These are phyloP conservation scores for Nephelium lappaceum DNA, from an alignment of 345 rosid genomes.

Conservation along the genomic window DNA sequence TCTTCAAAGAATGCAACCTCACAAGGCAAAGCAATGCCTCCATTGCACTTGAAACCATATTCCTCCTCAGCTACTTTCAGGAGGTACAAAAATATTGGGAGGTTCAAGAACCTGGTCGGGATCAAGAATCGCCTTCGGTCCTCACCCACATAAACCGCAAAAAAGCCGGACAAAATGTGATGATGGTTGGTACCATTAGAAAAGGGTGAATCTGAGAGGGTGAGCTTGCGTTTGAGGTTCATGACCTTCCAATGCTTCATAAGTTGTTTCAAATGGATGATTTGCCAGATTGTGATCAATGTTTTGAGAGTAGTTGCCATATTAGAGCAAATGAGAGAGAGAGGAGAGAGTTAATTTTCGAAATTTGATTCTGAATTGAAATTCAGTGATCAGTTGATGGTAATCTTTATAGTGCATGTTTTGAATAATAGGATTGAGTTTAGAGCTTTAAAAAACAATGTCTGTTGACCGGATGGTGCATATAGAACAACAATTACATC, in stretches of 20 bases:
- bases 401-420: not conserved
- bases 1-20: slow-evolving; percentile 19
- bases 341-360: too few relatives aligned
- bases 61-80: slow-evolving; percentile 22
- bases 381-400: too few relatives aligned
- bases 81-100: slow-evolving; percentile 19
- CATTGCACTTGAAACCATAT: slow-evolving; percentile 22
- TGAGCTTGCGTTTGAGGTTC: not conserved
- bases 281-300: slow-evolving; percentile 1
- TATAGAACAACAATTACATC: not conserved
- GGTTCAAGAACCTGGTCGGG: slow-evolving; percentile 22
- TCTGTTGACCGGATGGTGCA: not conserved
- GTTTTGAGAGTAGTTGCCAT: slow-evolving; percentile 3
- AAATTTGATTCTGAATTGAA: too few relatives aligned
- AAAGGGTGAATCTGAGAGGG: not conserved
- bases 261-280: slow-evolving; percentile 12
- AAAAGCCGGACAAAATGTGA: slow-evolving; percentile 9
- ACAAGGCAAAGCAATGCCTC: slow-evolving; percentile 31
- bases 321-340: too few relatives aligned
- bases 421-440: not conserved
- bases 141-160: slow-evolving; percentile 20
- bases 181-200: not conserved
- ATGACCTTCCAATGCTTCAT: slow-evolving; percentile 7
- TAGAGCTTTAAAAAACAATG: not conserved
- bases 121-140: slow-evolving; percentile 19